These are phyloP conservation scores for Sporothrix brunneoviolacea DNA, from an alignment of 2,329 filamentous ascomycete genomes.

Conservation along the genomic window DNA sequence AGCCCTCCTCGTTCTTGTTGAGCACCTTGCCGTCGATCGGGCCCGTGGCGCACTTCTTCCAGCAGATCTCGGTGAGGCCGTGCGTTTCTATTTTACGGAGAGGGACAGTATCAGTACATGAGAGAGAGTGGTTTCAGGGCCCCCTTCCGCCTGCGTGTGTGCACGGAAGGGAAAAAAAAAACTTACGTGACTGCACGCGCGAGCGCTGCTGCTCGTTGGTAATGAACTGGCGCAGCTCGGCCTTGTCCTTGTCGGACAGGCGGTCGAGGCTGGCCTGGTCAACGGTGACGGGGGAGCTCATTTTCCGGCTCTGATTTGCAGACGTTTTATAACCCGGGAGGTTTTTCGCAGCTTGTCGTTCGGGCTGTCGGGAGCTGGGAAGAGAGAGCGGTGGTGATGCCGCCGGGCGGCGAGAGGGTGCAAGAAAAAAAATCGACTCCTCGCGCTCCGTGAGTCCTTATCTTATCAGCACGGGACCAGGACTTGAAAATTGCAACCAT, in stretches of 20 bases:
- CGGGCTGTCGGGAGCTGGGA: neutral
- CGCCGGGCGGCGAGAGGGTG: neutral
- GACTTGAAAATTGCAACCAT: too few relatives aligned
- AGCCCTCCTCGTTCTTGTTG: constrained; percentile 71
- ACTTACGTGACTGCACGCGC: constrained; percentile 55
- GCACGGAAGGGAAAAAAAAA: constrained; percentile 11
- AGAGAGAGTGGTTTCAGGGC: too few relatives aligned
- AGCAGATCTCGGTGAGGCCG: constrained; percentile 68
- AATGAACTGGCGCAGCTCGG: constrained; percentile 81
- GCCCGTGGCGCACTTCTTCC: constrained; percentile 83
- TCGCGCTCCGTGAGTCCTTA: constrained; percentile 7
- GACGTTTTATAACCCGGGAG: too few relatives aligned
- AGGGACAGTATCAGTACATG: too few relatives aligned
- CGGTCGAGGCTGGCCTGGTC: constrained; percentile 60
- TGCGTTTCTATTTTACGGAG: constrained; percentile 39
- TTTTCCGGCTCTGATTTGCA: too few relatives aligned
- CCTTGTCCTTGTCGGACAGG: constrained; percentile 75
- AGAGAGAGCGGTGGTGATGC: neutral
- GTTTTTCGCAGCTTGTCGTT: neutral
- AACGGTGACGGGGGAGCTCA: constrained; percentile 23
- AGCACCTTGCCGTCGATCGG: constrained; percentile 65
- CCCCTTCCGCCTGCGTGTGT: too few relatives aligned
- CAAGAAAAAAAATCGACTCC: constrained; percentile 13
- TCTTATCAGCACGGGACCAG: constrained; percentile 18
- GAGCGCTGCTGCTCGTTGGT: constrained; percentile 79